Evolutionary conservation across 78 protist species (phyloP), one percentile per base, ranked within the genome.

Genomic region (Polysphondylium violaceum): DNA sequence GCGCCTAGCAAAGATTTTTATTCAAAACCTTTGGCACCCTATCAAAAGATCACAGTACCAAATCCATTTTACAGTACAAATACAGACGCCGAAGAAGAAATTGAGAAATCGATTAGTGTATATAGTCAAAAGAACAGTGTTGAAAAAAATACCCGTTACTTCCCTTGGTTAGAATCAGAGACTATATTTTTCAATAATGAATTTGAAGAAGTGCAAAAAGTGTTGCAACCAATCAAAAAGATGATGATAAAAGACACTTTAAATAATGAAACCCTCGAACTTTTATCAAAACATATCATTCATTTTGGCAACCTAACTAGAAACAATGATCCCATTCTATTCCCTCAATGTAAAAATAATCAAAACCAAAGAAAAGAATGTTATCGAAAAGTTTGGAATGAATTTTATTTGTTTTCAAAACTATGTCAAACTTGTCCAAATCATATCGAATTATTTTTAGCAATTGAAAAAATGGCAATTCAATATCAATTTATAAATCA

Each of bases 101-200:
- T 65, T 38, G 33, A 44, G n/a, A 40, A 38, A 38, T 51, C 27
- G 25, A 51, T 19, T 21, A 41, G 63, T 5, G n/a, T 36, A 51
- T 35, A 40, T 65, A 11, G 38, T 44, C 3, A 12, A 74, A 41
- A 53, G 76, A n/a, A 44, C n/a, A 51, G 63, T 9, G 88, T 51
- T 36, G 88, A 78, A 53, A 78, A 78, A 23, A 65, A 78, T 44
- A 78, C 88, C 0, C 31, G 88, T 3, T 78, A 63, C 38, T 78
- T 53, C 56, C 88, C 88, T 5, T 78, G 88, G 88, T 41, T 65
- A 19, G 72, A 78, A 27, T 2, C 40, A 12, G 88, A 78, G 14
- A 78, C 88, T 36, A 12, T 78, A 21, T 65, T 78, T 21, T 78
- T 65, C 43, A 65, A 74, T 8, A 23, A 50, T 2, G 75, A 78